Base-by-base conservation (phyloP, 805 yeast genomes). In the Starmerella asiatica region DNA sequence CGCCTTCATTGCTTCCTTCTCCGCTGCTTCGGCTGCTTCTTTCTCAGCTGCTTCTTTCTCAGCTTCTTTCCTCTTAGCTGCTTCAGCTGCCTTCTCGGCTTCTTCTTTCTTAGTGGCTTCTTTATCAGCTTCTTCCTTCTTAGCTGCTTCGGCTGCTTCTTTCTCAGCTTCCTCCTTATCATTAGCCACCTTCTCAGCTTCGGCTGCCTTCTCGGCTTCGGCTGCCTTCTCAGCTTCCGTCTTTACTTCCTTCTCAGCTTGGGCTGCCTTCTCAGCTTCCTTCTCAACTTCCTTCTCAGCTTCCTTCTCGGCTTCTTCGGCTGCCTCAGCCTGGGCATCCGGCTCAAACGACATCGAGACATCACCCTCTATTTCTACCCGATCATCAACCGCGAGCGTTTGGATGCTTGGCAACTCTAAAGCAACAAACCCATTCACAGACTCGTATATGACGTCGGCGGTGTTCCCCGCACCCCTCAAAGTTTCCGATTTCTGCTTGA, bases 391-490 rank as follows among this genome's bases (percentile, higher is more conserved):
- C 5, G 27, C 7, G 17, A 28, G 17, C 15, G 12, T 23, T 9
- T 26, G 31, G 18, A 18, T 5, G 3, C 12, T 18, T 3, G 44
- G 20, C 7, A 39, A 19, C 5, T 48, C 48, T 1, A 54, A 49
- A 2, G 46, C 48, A 3, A 45, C 55, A 36, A 73, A 55, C 3
- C 69, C 58, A 50, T 73, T 72, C 7, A 74, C 73, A 40, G 68
- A 67, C 46, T 73, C 78, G 75, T 77, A 73, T 21, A 75, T 63
- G 1, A 71, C 70, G 39, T 71, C 76, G 1, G 79, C 80, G 1
- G 76, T 67, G 43, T 71, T 71, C 0, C 75, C 75, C 44, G 73
- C 72, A 0, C 80, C 81, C 5, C 71, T 69, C 8, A 74, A 53
- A 39, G 71, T 75, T 37, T 70, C 66, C 21, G 77, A 58, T 43